A percentile compares a stretch with the other conserved stretches of the same genome.
Evolutionary conservation across 2,329 filamentous ascomycete species (phyloP).

Genomic region (Exophiala lecanii-corni): DNA sequence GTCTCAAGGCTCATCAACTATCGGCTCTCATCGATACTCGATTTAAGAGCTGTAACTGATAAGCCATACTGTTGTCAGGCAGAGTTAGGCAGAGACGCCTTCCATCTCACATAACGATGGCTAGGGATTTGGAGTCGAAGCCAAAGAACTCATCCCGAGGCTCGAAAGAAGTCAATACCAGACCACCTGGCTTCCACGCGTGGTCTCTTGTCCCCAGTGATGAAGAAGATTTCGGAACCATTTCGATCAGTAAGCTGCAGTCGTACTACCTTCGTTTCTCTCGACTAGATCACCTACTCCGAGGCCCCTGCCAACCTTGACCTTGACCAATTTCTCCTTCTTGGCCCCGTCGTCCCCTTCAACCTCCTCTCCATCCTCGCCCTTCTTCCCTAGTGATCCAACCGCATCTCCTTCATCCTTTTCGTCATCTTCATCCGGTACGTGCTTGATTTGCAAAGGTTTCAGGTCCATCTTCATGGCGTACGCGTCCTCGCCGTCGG

Average conservation of each 20-base stretch:
- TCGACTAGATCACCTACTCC: slow-evolving; percentile 64
- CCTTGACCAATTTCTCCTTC: slow-evolving; percentile 67
- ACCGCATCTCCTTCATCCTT: slow-evolving; percentile 66
- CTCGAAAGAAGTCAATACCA: neutral
- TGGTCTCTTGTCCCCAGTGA: too few species aligned
- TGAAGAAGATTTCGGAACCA: too few species aligned
- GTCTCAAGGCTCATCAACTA: too few species aligned
- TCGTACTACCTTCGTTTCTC: slow-evolving; percentile 37
- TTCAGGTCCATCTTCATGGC: slow-evolving; percentile 85
- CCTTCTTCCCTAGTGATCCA: slow-evolving; percentile 53
- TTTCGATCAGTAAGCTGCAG: slow-evolving; percentile 17
- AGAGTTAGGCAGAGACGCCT: too few species aligned
- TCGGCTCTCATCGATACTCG: too few species aligned
- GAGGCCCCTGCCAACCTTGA: slow-evolving; percentile 74
- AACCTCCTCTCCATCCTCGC: slow-evolving; percentile 53
- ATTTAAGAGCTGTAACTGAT: too few species aligned
- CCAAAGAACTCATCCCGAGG: too few species aligned
- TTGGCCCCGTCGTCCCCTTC: slow-evolving; percentile 49
- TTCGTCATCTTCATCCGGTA: slow-evolving; percentile 43
- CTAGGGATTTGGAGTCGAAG: too few species aligned
- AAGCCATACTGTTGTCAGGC: too few species aligned
- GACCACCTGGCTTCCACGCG: neutral
- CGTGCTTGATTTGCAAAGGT: slow-evolving; percentile 42
- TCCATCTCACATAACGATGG: too few species aligned
- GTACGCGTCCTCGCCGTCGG: slow-evolving; percentile 93